Conservation (phyloP, 208 protist species). For the Leptomonas seymouri region DNA sequence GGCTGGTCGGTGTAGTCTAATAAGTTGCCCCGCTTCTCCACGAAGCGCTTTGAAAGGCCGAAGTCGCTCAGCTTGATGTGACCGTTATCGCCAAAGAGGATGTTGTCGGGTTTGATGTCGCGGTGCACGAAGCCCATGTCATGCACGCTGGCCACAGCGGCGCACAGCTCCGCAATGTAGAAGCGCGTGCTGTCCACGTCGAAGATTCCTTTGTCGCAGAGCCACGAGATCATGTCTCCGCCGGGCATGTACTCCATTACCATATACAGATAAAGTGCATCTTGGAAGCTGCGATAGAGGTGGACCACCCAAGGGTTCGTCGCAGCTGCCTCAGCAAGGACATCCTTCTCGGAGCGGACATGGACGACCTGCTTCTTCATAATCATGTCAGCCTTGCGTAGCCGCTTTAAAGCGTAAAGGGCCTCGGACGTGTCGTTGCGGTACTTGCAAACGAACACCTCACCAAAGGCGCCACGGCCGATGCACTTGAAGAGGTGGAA, state of each 20-base stretch:
- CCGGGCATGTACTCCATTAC: conserved; percentile 96
- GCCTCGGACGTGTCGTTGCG: conserved; percentile 64
- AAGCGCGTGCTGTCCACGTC: conserved; percentile 86
- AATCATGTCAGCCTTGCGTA: conserved; percentile 94
- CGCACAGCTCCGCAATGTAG: conserved; percentile 93
- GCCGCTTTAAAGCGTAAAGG: conserved; percentile 90
- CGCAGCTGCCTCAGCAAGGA: conserved; percentile 82
- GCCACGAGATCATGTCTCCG: conserved; percentile 94
- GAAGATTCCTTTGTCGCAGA: conserved; percentile 90
- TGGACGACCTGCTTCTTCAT: conserved; percentile 88
- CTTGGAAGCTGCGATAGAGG: conserved; percentile 93
- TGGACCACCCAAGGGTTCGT: conserved; percentile 90
- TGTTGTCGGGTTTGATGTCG: conserved; percentile 99
- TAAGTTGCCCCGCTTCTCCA: conserved; percentile 61
- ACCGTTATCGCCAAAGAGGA: conserved; percentile 95
- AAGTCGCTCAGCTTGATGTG: conserved; percentile 99
- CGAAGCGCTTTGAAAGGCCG: conserved; percentile 94
- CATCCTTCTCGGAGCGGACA: conserved; percentile 90
- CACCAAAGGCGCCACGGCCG: conserved; percentile 90
- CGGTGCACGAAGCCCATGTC: conserved; percentile 92
- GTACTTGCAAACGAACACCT: conserved; percentile 89
- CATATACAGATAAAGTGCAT: conserved; percentile 93
- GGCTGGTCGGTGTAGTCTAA: conserved; percentile 55
- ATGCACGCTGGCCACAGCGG: conserved; percentile 91
- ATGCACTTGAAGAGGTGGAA: conserved; percentile 92